Base-by-base conservation (phyloP, 345 rosid species). In the Citrus unshiu region DNA sequence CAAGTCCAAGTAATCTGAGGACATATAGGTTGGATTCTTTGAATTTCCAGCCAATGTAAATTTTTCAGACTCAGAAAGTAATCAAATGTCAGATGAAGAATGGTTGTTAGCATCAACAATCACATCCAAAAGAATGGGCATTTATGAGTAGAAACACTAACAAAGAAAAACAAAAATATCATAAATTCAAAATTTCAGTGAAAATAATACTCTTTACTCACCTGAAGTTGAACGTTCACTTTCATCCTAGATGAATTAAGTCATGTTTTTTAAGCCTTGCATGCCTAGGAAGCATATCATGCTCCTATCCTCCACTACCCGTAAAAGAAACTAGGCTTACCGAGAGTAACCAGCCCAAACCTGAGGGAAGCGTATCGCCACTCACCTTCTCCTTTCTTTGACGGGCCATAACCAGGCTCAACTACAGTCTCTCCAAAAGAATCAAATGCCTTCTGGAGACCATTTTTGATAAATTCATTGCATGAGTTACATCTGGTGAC, bases 241-340 rank as follows among this genome's bases (percentile, higher is more conserved):
- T 87, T 92, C 87, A 94, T 91, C 82, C 89, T 82, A 0, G 94
- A 70, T 2, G 97, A 88, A 77, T 94, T 94, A 94, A 0, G 97
- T 96, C 97, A 94, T 96, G 80, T 96, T 96, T 84, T 96, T 96
- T 97, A 70, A 96, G 93, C 67, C 98, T 84, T 0, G 97, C 94
- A 82, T 90, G 91, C 84, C 95, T 88, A 1, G 97, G 97, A 61
- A 90, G 83, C 78, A 93, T 62, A 46, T 82, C 85, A 12, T 76
- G 89, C 35, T 88, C 93, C 57, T 74, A 82, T 6, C 70, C 82
- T 5, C 79, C 57, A 0, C 74, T 21, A 57, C 86, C 88, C 64
- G 81, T 71, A 35, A 85, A 84, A 83, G 75, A 91, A 86, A 43
- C 83, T 80, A 4, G 96, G 98, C 70, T 79, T 81, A 54, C 88